Evolutionary conservation across 371 early-diverging fungal genomes (phyloP).

Genomic region (Apophysomyces ossiformis): DNA sequence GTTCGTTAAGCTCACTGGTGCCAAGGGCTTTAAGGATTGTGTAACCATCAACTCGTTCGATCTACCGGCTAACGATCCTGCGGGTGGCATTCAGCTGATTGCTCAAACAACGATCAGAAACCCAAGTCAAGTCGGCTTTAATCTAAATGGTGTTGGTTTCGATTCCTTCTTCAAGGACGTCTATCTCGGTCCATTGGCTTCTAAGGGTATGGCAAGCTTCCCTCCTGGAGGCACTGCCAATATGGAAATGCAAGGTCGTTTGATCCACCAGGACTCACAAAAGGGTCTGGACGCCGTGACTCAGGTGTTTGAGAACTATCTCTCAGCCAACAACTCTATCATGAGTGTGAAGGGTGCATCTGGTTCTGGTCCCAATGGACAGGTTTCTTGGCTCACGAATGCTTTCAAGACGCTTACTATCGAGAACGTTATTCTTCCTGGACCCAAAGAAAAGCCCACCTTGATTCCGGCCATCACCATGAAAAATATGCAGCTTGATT

Average conservation of each 20-base stretch:
- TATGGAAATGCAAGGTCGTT: conserved; percentile 50
- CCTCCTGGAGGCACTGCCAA: conserved; percentile 28
- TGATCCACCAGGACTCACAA: conserved; percentile 45
- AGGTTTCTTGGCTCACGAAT: conserved; percentile 57
- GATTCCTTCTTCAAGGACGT: conserved; percentile 27
- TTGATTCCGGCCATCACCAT: conserved; percentile 52
- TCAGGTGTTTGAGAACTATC: conserved; percentile 52
- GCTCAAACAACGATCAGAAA: conserved; percentile 50
- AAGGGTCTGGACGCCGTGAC: conserved; percentile 51
- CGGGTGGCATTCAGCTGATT: conserved; percentile 52
- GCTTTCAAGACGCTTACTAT: conserved; percentile 59
- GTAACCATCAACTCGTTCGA: conserved; percentile 55
- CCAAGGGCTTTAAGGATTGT: conserved; percentile 49
- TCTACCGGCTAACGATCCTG: conserved; percentile 53
- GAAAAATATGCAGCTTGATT: conserved; percentile 55
- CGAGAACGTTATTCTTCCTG: conserved; percentile 54
- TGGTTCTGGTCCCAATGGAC: conserved; percentile 55
- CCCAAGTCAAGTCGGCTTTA: conserved; percentile 58
- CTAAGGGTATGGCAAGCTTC: conserved; percentile 28
- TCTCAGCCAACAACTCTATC: conserved; percentile 43
- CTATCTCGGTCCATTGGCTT: conserved; percentile 36
- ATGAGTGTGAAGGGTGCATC: conserved; percentile 54
- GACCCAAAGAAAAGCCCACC: conserved; percentile 37
- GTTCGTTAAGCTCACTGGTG: conserved; percentile 49
- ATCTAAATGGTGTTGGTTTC: conserved; percentile 31